Evolutionary conservation across 2,329 filamentous ascomycete genomes (phyloP), one percentile per base, ranked within the genome.

Genomic region (Aureobasidium namibiae): DNA sequence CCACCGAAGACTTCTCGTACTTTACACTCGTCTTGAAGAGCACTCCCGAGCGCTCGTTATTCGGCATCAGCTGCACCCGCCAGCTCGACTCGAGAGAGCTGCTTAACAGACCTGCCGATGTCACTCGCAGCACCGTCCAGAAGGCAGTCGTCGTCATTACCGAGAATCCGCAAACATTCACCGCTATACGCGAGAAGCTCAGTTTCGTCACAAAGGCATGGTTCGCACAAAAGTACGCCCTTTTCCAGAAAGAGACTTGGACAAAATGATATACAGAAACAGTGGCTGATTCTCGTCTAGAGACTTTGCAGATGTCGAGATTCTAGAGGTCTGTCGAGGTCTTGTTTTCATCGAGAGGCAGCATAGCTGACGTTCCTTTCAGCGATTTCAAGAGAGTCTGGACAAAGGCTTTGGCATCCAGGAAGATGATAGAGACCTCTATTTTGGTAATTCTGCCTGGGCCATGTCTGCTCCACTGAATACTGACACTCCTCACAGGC

Each of bases 91-190:
- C 91, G 16, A 84, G 84, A 14, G 80, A 86, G 67, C 79, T 99
- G 63, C 81, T 90, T 65, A 85, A 89, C 69, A 84, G 90, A 29
- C 88, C 91, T 0, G 79, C 88, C 53, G 92, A 97, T 60, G 94
- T 99, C 54, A 99, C 94, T n/a, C 83, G 94, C 62, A 96, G 90
- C 61, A 96, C 94, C 1, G 94, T 99, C 42, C 94, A 99, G 72
- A 99, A 99, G 77, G 94, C 92, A 14, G 91, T 99, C 3, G 92
- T 99, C 46, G 91, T 96, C 59, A 90, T 99, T 66, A 91, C 90
- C 58, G 90, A 96, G 73, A 90, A 85, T 63, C 94, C 94, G 9
- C 89, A 94, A 69, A 85, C 85, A 68, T 95, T 99, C 73, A 92
- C 91, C 59, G 89, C 94, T 76, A 77, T 99, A 70, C 86, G 92